Conservation (phyloP, 2,329 filamentous ascomycete species). For the Calonectria pauciramosa region DNA sequence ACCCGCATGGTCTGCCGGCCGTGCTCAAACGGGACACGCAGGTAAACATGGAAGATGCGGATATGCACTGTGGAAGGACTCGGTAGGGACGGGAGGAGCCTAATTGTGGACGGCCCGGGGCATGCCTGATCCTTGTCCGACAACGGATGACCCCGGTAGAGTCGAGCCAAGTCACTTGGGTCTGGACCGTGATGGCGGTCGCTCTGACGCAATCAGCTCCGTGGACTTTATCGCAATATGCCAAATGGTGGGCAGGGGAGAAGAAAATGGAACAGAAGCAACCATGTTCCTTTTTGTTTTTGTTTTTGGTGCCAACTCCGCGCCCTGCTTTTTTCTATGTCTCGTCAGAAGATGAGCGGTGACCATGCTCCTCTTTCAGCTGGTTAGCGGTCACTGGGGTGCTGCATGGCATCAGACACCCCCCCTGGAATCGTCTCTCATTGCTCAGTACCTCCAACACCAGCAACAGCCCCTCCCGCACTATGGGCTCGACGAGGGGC, state of each 20-base stretch:
- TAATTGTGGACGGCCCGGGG: constrained; percentile 46
- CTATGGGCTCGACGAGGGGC: constrained; percentile 42
- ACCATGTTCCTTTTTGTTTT: neutral
- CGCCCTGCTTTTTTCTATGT: constrained; percentile 19
- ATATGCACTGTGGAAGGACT: constrained; percentile 37
- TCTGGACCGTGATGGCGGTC: constrained; percentile 24
- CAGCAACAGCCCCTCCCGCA: constrained; percentile 46
- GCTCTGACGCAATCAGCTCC: constrained; percentile 21
- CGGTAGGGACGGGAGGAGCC: constrained; percentile 53
- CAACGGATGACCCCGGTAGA: constrained; percentile 16
- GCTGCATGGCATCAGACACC: constrained; percentile 36
- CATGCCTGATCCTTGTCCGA: constrained; percentile 35
- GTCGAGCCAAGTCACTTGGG: constrained; percentile 20
- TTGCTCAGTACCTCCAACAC: constrained; percentile 37
- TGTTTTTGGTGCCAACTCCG: constrained; percentile 10
- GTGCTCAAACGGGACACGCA: constrained; percentile 16
- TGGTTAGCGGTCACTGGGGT: constrained; percentile 35
- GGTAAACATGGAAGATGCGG: constrained; percentile 19
- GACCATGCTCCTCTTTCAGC: constrained; percentile 38
- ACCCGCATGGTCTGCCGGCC: constrained; percentile 4
- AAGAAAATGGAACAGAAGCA: constrained; percentile 14
- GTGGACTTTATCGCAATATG: constrained; percentile 12
- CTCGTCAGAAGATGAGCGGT: constrained; percentile 34
- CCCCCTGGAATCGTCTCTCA: constrained; percentile 36
- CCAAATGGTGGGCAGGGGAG: constrained; percentile 1